These are phyloP conservation scores for Aspergillus latus DNA, from an alignment of 2,329 filamentous ascomycete species.

Conservation along the genomic window DNA sequence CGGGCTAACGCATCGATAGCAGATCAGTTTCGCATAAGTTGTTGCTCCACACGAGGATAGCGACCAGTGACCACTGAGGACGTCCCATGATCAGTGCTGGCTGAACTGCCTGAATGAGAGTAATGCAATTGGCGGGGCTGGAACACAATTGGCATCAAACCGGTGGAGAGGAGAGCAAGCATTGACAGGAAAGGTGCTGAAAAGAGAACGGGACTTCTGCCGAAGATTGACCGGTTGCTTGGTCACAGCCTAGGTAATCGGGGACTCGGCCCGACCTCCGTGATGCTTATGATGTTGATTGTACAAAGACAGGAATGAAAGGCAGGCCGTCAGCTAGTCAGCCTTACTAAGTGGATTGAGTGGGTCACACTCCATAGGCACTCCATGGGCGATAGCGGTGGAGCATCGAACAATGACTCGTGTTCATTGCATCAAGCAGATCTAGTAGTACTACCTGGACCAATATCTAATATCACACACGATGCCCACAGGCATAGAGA, in stretches of 20 bases:
- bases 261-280: not conserved
- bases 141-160: slow-evolving; percentile 1
- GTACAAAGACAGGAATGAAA: no score
- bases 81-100: slow-evolving; percentile 5
- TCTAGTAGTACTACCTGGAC: slow-evolving; percentile 1
- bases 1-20: not conserved
- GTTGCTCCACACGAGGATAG: slow-evolving; percentile 9
- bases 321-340: no score
- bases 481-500: not conserved
- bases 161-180: not conserved
- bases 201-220: slow-evolving; percentile 24
- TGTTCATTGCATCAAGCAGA: slow-evolving; percentile 6
- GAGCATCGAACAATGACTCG: not conserved
- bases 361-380: no score
- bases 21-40: not conserved
- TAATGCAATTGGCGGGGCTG: slow-evolving; percentile 3
- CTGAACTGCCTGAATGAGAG: not conserved
- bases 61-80: not conserved
- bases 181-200: slow-evolving; percentile 12
- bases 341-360: no score
- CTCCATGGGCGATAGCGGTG: no score
- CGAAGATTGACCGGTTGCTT: slow-evolving; percentile 32
- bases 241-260: not conserved
- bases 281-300: not conserved
- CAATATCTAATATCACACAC: slow-evolving; percentile 1